Evolutionary conservation across 2,329 filamentous ascomycete species (phyloP).

Genomic region (Epichloe festucae): DNA sequence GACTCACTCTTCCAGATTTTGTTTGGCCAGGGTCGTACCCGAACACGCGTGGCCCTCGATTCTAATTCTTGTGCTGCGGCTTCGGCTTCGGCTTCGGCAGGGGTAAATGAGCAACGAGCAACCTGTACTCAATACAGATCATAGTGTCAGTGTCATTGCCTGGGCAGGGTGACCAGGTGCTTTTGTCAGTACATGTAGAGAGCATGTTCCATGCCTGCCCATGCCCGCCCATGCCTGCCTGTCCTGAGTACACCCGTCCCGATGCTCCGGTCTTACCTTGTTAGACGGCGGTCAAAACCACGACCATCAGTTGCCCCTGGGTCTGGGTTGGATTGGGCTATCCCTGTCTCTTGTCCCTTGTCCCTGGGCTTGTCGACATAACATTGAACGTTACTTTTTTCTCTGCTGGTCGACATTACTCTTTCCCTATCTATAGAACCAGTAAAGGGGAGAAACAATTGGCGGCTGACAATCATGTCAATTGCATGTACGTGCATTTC

Average conservation of each 20-base stretch:
- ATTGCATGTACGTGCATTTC: not conserved
- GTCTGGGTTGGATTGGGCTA: not conserved
- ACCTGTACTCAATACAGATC: not conserved
- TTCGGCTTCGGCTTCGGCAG: not conserved
- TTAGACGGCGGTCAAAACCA: not conserved
- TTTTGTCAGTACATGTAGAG: not conserved
- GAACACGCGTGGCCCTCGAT: conserved; percentile 11
- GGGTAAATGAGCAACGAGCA: conserved; percentile 1
- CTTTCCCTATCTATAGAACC: not conserved
- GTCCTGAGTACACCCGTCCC: not conserved
- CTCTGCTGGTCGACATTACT: not conserved
- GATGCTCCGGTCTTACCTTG: conserved; percentile 2
- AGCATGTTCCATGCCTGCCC: not conserved
- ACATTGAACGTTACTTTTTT: not conserved
- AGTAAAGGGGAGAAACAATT: not conserved
- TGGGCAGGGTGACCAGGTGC: not conserved
- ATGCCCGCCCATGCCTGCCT: not conserved
- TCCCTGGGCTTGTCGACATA: not conserved
- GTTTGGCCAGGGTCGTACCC: conserved; percentile 6
- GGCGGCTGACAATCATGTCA: no score
- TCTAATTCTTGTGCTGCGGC: conserved; percentile 1
- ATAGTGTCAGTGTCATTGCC: not conserved
- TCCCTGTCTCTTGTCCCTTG: not conserved
- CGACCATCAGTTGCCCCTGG: not conserved
- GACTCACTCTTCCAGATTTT: not conserved